Conservation (phyloP, 2,329 filamentous ascomycete genomes). For the Trichoderma brevicompactum region DNA sequence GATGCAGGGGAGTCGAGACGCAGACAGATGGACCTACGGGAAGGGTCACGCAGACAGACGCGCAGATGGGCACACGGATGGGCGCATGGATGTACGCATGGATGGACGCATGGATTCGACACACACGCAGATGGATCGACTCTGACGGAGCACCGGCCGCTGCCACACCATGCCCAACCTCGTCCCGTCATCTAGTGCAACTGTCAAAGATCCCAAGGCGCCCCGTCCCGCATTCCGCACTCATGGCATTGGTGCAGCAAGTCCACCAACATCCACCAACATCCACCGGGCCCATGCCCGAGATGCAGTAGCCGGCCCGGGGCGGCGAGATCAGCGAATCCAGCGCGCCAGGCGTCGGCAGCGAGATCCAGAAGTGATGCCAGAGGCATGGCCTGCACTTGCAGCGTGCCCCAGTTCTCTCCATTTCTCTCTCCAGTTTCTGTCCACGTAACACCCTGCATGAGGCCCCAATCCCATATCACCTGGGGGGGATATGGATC, state of each 20-base stretch:
- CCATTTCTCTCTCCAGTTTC: conserved; percentile 10
- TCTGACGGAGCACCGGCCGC: neutral
- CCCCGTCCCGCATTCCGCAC: conserved; percentile 20
- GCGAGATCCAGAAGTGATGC: conserved; percentile 23
- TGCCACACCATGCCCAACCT: conserved; percentile 18
- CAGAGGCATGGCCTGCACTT: conserved; percentile 13
- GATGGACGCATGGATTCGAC: conserved; percentile 2
- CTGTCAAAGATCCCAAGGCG: conserved; percentile 18
- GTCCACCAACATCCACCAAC: conserved; percentile 22
- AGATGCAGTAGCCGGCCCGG: conserved; percentile 24
- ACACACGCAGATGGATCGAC: neutral
- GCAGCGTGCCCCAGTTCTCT: conserved; percentile 11
- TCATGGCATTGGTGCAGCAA: conserved; percentile 21
- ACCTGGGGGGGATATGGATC: neutral
- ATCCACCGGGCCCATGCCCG: conserved; percentile 21
- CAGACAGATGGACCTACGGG: neutral
- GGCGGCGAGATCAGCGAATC: conserved; percentile 18
- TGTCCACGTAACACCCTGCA: conserved; percentile 18
- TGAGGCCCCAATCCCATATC: conserved; percentile 14
- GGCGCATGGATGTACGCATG: neutral
- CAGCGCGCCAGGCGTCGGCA: neutral
- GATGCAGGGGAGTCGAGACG: conserved; percentile 10
- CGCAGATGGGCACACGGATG: neutral
- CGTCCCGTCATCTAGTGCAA: conserved; percentile 16
- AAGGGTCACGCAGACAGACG: neutral